Percentiles rank a stretch among this genome's conserved stretches.
Conservation (phyloP, 2,329 filamentous ascomycete species). For the Colletotrichum liaoningense region DNA sequence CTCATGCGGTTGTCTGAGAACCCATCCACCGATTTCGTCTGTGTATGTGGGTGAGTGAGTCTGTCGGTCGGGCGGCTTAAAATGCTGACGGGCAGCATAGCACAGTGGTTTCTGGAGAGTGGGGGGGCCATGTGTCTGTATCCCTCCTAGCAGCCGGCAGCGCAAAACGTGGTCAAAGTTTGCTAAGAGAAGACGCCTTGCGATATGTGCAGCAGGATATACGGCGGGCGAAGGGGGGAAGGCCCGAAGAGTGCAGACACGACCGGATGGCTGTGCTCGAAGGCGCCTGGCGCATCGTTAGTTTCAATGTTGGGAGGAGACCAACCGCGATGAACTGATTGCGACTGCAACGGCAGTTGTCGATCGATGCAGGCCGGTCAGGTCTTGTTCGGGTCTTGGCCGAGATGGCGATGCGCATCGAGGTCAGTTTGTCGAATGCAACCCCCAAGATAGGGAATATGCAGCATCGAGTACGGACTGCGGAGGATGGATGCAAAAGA, state of each 20-base stretch:
- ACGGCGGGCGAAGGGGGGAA: neutral
- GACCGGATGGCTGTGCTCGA: slow-evolving; percentile 24
- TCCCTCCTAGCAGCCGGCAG: slow-evolving; percentile 1
- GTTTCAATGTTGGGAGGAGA: slow-evolving; percentile 10
- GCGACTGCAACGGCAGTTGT: neutral
- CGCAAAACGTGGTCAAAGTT: neutral
- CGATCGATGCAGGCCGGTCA: neutral
- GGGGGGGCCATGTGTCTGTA: neutral
- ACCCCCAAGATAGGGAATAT: neutral
- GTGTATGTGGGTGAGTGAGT: neutral
- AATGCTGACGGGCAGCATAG: slow-evolving; percentile 7
- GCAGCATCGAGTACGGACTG: neutral
- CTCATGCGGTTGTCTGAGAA: slow-evolving; percentile 32
- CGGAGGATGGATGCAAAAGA: no score
- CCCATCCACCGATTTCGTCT: neutral
- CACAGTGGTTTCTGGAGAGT: neutral
- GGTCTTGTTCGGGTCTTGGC: neutral
- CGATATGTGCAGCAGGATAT: neutral
- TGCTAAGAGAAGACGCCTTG: slow-evolving; percentile 3
- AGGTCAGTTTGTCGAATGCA: neutral
- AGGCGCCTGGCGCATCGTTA: slow-evolving; percentile 17
- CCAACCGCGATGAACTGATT: neutral
- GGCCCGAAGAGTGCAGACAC: slow-evolving; percentile 35
- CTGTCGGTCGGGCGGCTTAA: slow-evolving; percentile 9
- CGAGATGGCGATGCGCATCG: neutral